Evolutionary conservation across 2,329 filamentous ascomycete species (phyloP).

Genomic region (Alternaria ventricosa): DNA sequence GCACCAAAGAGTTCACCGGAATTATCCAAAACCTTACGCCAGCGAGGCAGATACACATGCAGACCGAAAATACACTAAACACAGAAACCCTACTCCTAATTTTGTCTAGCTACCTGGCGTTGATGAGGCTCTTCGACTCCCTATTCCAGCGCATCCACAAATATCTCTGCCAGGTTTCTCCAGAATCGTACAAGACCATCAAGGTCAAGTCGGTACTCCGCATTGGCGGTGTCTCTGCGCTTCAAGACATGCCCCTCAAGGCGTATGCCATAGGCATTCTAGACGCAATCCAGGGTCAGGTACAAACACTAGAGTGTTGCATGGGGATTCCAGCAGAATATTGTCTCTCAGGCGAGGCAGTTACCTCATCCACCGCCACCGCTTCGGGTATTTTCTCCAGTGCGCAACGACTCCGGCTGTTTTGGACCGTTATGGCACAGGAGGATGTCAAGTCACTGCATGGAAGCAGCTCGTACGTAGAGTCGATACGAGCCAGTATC

Average conservation of each 20-base stretch:
- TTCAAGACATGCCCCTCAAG: neutral
- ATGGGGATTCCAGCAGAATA: neutral
- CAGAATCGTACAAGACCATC: neutral
- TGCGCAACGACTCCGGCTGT: neutral
- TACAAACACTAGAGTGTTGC: neutral
- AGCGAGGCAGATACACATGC: no score
- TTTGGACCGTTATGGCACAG: neutral
- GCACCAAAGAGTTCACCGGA: neutral
- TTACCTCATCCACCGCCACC: no score
- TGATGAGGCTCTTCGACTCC: neutral
- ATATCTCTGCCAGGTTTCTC: neutral
- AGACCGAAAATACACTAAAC: neutral
- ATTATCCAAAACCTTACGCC: neutral
- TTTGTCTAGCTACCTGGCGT: neutral
- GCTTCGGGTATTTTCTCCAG: neutral
- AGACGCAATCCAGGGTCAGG: neutral
- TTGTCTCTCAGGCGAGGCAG: neutral
- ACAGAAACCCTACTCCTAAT: neutral
- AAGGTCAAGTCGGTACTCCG: neutral
- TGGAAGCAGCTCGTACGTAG: neutral
- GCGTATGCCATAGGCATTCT: neutral
- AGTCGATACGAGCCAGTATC: neutral
- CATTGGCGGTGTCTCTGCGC: neutral
- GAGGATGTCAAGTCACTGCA: neutral
- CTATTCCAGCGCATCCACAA: neutral